These are phyloP conservation scores for Wickerhamomyces strasburgensis DNA, from an alignment of 805 yeast genomes.

Conservation along the genomic window DNA sequence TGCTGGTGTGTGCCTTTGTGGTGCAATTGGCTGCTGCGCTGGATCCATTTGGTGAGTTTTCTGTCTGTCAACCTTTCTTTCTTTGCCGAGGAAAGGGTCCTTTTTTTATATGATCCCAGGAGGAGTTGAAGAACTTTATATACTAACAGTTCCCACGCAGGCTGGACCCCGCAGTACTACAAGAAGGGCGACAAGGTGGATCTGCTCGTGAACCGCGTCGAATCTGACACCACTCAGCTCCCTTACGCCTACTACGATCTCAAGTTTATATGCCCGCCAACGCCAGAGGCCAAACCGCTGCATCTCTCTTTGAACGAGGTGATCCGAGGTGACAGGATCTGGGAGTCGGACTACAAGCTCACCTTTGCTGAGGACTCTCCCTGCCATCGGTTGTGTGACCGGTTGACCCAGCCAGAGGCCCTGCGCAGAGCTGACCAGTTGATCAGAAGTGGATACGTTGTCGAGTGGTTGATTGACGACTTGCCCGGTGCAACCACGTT, in stretches of 20 bases:
- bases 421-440: constrained; percentile 53
- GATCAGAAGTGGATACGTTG: constrained; percentile 66
- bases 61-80: not conserved
- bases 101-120: too few relatives aligned
- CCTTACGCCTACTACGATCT: constrained; percentile 75
- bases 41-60: constrained; percentile 23
- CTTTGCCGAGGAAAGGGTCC: not conserved
- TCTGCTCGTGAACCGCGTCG: constrained; percentile 69
- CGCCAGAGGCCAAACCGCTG: constrained; percentile 47
- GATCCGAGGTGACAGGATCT: constrained; percentile 72
- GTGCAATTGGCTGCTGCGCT: constrained; percentile 11
- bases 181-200: constrained; percentile 57
- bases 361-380: constrained; percentile 58
- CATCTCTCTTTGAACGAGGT: constrained; percentile 73
- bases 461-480: constrained; percentile 79
- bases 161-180: constrained; percentile 35
- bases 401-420: constrained; percentile 48
- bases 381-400: constrained; percentile 66
- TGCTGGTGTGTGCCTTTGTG: constrained; percentile 3
- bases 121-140: not conserved
- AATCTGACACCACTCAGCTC: constrained; percentile 69
- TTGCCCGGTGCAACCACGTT: constrained; percentile 87
- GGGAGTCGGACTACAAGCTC: constrained; percentile 69
- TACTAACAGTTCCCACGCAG: constrained; percentile 15
- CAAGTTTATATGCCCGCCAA: constrained; percentile 76